Conservation (phyloP, 2,329 filamentous ascomycete species). For the Calonectria leucothoes region DNA sequence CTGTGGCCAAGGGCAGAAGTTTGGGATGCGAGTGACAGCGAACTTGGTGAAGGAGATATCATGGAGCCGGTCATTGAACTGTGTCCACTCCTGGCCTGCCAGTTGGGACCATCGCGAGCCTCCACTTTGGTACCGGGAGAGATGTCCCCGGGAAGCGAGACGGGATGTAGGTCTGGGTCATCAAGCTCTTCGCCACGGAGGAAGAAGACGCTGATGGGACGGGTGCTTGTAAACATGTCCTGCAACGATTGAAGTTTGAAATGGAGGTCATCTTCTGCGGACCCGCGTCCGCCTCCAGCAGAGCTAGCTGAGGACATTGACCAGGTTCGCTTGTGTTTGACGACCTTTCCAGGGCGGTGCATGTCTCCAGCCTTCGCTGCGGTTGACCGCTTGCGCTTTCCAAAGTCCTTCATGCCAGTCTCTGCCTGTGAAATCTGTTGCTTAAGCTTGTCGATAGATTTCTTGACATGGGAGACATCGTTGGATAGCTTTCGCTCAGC, state of each 20-base stretch:
- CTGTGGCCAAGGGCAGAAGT: conserved; percentile 55
- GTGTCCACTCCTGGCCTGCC: conserved; percentile 64
- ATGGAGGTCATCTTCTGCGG: conserved; percentile 80
- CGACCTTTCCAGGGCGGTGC: conserved; percentile 81
- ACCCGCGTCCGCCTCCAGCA: conserved; percentile 60
- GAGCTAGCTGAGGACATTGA: conserved; percentile 87
- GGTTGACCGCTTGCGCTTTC: conserved; percentile 71
- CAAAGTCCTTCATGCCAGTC: conserved; percentile 74
- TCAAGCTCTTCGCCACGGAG: conserved; percentile 81
- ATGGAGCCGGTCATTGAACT: conserved; percentile 71
- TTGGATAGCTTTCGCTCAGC: conserved; percentile 96
- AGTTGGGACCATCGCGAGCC: conserved; percentile 58
- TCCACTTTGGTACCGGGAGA: conserved; percentile 68
- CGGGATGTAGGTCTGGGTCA: conserved; percentile 83
- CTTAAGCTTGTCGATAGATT: conserved; percentile 95
- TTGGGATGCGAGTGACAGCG: conserved; percentile 71
- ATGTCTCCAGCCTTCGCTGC: conserved; percentile 59
- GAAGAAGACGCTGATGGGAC: conserved; percentile 82
- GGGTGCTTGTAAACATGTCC: conserved; percentile 89
- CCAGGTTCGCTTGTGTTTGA: conserved; percentile 94
- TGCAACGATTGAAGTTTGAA: conserved; percentile 82
- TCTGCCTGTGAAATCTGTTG: conserved; percentile 88
- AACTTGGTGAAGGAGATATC: conserved; percentile 75
- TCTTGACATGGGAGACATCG: conserved; percentile 93
- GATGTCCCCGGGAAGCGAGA: conserved; percentile 76